Evolutionary conservation across 2,329 filamentous ascomycete genomes (phyloP).

Genomic region (Hypoxylon sp.): DNA sequence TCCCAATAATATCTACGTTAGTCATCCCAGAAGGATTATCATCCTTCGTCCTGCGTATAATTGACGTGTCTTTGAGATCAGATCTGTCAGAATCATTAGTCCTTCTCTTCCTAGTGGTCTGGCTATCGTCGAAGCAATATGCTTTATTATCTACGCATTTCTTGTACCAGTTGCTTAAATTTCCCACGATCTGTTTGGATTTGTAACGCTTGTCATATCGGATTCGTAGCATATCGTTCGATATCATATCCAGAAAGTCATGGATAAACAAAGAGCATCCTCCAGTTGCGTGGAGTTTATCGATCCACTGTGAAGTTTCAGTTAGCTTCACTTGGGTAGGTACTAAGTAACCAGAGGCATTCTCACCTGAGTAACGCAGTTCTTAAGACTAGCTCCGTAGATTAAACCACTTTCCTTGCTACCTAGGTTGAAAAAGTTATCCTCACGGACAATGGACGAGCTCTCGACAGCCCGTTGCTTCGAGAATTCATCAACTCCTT

Average conservation of each 20-base stretch:
- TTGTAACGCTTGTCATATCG: background rate
- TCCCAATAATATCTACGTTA: no score
- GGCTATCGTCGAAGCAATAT: slow-evolving; percentile 1
- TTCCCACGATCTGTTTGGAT: slow-evolving; percentile 1
- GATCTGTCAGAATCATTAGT: slow-evolving; percentile 5
- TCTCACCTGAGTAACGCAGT: background rate
- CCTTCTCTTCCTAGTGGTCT: background rate
- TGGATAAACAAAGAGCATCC: slow-evolving; percentile 17
- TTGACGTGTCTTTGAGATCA: background rate
- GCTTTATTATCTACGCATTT: background rate
- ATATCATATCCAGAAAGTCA: slow-evolving; percentile 25
- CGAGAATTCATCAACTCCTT: slow-evolving; percentile 20
- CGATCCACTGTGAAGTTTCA: slow-evolving; percentile 13
- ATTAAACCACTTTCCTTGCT: background rate
- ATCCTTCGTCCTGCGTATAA: no score
- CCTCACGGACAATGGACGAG: background rate
- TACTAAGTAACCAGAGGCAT: no score
- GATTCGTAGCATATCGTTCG: slow-evolving; percentile 15
- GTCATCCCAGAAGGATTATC: no score
- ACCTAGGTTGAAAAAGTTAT: slow-evolving; percentile 10
- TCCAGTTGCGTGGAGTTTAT: slow-evolving; percentile 14
- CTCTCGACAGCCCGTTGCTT: slow-evolving; percentile 1
- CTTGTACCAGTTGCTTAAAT: background rate
- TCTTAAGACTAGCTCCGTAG: slow-evolving; percentile 9
- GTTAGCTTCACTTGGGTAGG: no score